These are phyloP conservation scores for Penicillium macrosclerotiorum DNA, from an alignment of 495 filamentous ascomycete species.

Conservation along the genomic window DNA sequence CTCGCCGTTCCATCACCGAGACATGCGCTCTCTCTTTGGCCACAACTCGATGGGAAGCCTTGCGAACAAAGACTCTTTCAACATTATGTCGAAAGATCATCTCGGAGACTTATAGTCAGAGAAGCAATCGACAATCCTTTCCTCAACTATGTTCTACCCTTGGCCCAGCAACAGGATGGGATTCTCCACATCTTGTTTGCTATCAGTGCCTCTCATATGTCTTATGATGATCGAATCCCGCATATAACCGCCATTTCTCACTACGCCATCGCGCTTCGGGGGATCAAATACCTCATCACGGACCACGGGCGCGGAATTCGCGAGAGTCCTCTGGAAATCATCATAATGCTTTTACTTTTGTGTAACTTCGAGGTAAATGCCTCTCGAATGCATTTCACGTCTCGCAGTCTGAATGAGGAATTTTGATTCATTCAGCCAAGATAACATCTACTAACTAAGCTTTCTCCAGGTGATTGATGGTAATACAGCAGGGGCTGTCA, in stretches of 20 bases:
- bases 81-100: background rate
- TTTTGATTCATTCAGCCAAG: too few relatives aligned
- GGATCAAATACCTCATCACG: background rate
- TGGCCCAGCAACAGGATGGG: background rate
- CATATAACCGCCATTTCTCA: background rate
- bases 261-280: background rate
- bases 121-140: background rate
- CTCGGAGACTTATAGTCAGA: background rate
- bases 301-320: background rate
- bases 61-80: background rate
- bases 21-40: background rate
- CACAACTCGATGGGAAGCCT: background rate
- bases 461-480: background rate
- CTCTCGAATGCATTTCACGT: background rate
- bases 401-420: too few relatives aligned
- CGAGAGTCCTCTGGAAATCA: background rate
- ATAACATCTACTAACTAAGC: background rate
- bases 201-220: slow-evolving; percentile 1
- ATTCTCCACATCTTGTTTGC: background rate
- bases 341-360: background rate
- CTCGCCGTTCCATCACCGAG: background rate
- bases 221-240: background rate
- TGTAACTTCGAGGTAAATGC: slow-evolving; percentile 1
- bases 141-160: background rate
- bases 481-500: slow-evolving; percentile 2